phyloP scores from a whole-genome alignment of 2,329 filamentous ascomycete species.

The Aspergillus texensis region DNA sequence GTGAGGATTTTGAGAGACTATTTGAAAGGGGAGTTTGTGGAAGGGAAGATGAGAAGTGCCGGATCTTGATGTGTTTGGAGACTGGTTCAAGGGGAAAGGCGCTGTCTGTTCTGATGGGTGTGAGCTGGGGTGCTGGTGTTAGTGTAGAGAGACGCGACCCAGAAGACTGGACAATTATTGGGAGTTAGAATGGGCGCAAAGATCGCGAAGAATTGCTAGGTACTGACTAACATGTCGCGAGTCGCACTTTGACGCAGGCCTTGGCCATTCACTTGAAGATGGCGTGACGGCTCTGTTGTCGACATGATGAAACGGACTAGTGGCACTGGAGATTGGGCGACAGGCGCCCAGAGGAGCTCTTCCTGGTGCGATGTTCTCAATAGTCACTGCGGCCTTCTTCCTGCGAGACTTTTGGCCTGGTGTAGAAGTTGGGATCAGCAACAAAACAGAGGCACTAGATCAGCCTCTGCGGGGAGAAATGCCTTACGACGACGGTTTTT shows the following conservation, averaged over 20 bases:
- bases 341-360: slow-evolving; percentile 18
- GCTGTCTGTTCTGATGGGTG: background rate
- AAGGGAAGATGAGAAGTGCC: background rate
- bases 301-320: background rate
- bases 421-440: background rate
- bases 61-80: too few species aligned
- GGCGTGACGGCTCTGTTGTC: background rate
- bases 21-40: background rate
- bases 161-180: background rate
- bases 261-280: slow-evolving; percentile 11
- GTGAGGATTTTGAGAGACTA: background rate
- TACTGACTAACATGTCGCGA: background rate
- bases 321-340: background rate
- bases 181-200: background rate
- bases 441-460: background rate
- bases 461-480: background rate
- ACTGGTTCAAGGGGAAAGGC: background rate
- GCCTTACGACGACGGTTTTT: slow-evolving; percentile 14
- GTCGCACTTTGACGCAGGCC: background rate
- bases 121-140: background rate
- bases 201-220: background rate
- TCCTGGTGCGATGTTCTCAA: slow-evolving; percentile 20
- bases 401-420: slow-evolving; percentile 17
- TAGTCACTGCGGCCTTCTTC: slow-evolving; percentile 17
- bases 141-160: background rate